Evolutionary conservation across 2,329 filamentous ascomycete species (phyloP), one percentile per base, ranked within the genome.

Genomic region (Aspergillus aculeatinus): DNA sequence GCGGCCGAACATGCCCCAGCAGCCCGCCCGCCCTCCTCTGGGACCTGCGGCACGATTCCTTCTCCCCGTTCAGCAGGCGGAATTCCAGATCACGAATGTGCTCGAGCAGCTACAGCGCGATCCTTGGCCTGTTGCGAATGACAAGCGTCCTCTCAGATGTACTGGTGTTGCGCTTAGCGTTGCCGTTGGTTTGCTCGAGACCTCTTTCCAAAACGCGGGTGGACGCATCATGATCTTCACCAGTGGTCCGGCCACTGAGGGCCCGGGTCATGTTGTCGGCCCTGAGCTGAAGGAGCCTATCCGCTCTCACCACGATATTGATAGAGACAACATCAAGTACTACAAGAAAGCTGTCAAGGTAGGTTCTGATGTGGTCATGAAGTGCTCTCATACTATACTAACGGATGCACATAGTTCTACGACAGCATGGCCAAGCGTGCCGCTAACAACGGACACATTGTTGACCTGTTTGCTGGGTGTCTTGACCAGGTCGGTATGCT

Each of bases 281-380:
- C 91, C 95, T 25, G 95, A 99, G 78, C 82, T 99, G 66, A 90
- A 94, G 75, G 95, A 99, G 76, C 92, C 96, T 10, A 98, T 99
- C 66, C 89, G 95, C 72, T 98, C 94, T 48, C 95, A 99, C 79
- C 95, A 99, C 78, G 95, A 99, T 72, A 99, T 99, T 76, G 95
- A 99, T 75, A 88, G 93, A 60, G 95, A 99, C 77, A 97, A 97
- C 75, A 96, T 96, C 80, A 99, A 99, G 78, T 97, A 98, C 80
- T 98, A 96, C 81, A 99, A 99, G 84, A 99, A 99, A 80, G 95
- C 95, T 23, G 79, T 97, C 54, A 99, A 98, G 87, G 90, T 92
- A 76, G 60, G 81, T 53, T 48, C 14, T 21, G 23, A 11, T 12
- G 23, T n/a, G 23, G n/a, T 39, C 35, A 19, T n/a, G 16, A 16